Base-by-base conservation (phyloP, 306 rosid species). In the Prinsepia uniflora region DNA sequence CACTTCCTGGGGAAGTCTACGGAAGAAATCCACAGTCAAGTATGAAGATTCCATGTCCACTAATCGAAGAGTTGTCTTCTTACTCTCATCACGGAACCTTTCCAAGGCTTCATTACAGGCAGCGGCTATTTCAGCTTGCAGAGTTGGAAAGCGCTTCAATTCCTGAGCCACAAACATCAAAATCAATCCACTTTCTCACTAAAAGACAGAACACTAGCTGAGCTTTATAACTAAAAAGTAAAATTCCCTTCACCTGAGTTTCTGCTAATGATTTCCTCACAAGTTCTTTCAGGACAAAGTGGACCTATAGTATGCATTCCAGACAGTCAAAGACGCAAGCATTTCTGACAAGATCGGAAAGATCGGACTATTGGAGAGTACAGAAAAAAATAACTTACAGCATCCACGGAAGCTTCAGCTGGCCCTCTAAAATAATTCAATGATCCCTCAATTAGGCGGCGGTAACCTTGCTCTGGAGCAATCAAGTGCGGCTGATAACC, bases 401-500 rank as follows among this genome's bases (percentile, higher is more conserved):
- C 99, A 82, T 91, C 99, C 20, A 94, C 99, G 36, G 97, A 94
- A 78, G 99, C 99, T 80, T 94, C 99, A 67, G 99, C 89, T 12
- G 99, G 97, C 57, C 99, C 99, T 65, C 92, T 86, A 74, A 94
- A 94, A 85, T 89, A 94, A 72, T 77, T 76, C 12, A 94, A 89
- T 56, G 99, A 65, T 22, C 97, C 87, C 59, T 94, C 99, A 58
- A 94, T 94, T 53, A 94, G 85, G 48, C 99, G 95, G 50, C 97
- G 86, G 78, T 94, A 94, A 75, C 99, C 99, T 86, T 84, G 99
- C 86, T 94, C 99, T 1, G 99, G 99, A 63, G 99, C 99, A 80
- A 94, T 89, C 84, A 94, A 86, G 84, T 94, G 99, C 53, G 99
- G 99, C 83, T 94, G 99, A 73, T 94, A 94, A 83, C 99, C 99